Evolutionary conservation across 345 rosid species (phyloP), one percentile per base, ranked within the genome.

Genomic region (Corymbia maculata): DNA sequence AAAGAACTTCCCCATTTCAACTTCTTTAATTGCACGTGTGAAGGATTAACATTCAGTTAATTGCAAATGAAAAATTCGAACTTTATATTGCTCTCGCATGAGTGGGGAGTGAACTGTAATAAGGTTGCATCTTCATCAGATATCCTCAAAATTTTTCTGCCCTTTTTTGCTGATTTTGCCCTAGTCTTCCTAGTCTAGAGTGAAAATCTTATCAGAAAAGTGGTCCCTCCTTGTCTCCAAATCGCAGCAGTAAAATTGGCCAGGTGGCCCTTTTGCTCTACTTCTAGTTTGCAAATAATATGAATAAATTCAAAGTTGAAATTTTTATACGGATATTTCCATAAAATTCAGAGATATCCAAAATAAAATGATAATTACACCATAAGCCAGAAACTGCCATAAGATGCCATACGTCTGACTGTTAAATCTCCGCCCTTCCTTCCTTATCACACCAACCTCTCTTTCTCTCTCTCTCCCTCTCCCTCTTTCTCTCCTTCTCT

Each of bases 351-450:
- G 86, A 85, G 55, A 85, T 51, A 50, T 44, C 84, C 32, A 42
- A 53, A 30, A 53, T 52, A 64, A 64, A 84, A 21, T 32, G 61
- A 53, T 42, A 85, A 64, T 32, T 16, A 51, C 52, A 16, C 84
- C 84, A 42, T 64, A 64, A 49, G 90, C 90, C 95, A 93, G 90
- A 91, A 82, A 91, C 93, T 88, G 94, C 87, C 96, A 96, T 90
- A 92, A 91, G 91, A 92, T 51, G 93, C 93, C 95, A 93, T 89
- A 45, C 87, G 87, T 91, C 95, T 90, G 94, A 92, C 96, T 61
- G 93, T 92, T 95, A 91, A 98, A 95, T 97, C 98, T 96, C 98
- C 95, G 94, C 99, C 99, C 98, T 96, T 96, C 97, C 98, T 97
- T 94, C 95, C 99, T 97, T 96, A 96, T 96, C 99, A 91, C 90